Evolutionary conservation across 176 grass and related monocot species (phyloP), one percentile per base, ranked within the genome.

Genomic region (Carex parvula): DNA sequence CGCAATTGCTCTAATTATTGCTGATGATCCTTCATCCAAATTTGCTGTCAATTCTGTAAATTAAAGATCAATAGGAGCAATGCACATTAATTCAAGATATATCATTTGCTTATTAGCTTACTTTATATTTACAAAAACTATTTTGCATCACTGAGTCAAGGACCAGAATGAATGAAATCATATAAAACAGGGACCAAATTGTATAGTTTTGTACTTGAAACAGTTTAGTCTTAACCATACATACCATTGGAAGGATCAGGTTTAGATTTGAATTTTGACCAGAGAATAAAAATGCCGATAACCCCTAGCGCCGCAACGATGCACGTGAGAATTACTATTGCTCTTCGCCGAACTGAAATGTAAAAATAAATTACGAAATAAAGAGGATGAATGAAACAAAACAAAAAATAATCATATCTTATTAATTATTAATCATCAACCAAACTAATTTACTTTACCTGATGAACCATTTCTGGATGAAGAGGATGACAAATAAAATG

Each of bases 401-500:
- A 76, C 29, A 29, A 29, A 21, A 53, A 14, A 29, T 3, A 52
- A 26, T 20, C 14, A 14, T 13, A 9, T 54, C 56, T 30, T 55
- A 11, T 30, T 50, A 29, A 76, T 26, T 26, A 54, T 53, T 55
- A 55, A 53, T 76, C 48, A 17, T 32, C 48, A 54, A 55, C 2
- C 22, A 55, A 55, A 15, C 35, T 59, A 58, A 75, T 52, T 55
- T 73, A 74, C 64, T 50, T 50, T 37, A 74, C 64, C 58, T 72
- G 79, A 60, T 59, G 50, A 65, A 13, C 84, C 75, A 66, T 7
- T 88, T 54, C 88, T 79, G 89, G 89, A 17, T 35, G 94, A 90
- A 30, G 91, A 85, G 2, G 86, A 64, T n/a, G 88, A 6, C 84
- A 94, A 29, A 85, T 97, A 97, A 87, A 97, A 97, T 15, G 89